Evolutionary conservation across 495 filamentous ascomycete genomes (phyloP), one percentile per base, ranked within the genome.

Genomic region (Penicillium desertorum): DNA sequence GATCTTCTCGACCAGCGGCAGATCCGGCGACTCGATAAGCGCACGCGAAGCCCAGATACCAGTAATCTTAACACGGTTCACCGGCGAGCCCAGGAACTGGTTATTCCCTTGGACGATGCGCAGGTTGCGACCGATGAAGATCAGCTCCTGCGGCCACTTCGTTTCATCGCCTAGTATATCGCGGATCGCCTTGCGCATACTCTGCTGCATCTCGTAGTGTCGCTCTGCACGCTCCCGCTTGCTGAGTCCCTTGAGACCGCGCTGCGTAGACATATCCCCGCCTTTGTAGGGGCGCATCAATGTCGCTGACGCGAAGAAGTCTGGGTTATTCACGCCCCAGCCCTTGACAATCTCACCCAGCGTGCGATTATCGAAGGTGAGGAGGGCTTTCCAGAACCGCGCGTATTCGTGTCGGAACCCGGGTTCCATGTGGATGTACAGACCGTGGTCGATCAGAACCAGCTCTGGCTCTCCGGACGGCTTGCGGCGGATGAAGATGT

Each of bases 61-160:
- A 36, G 92, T 96, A 63, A 96, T 91, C 76, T 96, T 97, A 61
- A 98, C 86, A 1, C 94, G 77, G 69, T 98, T 98, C 16, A 98
- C 92, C 0, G 94, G 94, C 1, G 89, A 92, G 43, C 94, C 93
- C 23, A 98, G 82, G 72, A 86, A 93, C 57, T 88, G 87, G 62
- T 90, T 90, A 66, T 90, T 89, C 0, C 77, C 85, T 68, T 90
- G 87, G 10, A 98, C 93, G 65, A 98, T 98, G 20, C 94, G 86
- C 77, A 98, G 83, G 67, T 96, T 97, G 6, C 94, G 85, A 2
- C 92, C 92, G 66, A 98, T 92, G 74, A 98, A 98, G 63, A 98
- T 85, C 47, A 98, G 86, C 63, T 96, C 91, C 53, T 86, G 85
- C 0, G 94, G 94, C 89, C 91, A 96, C 67, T 94, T 92, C 25